A percentile compares a stretch with the other conserved stretches of the same genome.
phyloP scores from a whole-genome alignment of 352 stramenopile species.

The Pythium aristosporum region DNA sequence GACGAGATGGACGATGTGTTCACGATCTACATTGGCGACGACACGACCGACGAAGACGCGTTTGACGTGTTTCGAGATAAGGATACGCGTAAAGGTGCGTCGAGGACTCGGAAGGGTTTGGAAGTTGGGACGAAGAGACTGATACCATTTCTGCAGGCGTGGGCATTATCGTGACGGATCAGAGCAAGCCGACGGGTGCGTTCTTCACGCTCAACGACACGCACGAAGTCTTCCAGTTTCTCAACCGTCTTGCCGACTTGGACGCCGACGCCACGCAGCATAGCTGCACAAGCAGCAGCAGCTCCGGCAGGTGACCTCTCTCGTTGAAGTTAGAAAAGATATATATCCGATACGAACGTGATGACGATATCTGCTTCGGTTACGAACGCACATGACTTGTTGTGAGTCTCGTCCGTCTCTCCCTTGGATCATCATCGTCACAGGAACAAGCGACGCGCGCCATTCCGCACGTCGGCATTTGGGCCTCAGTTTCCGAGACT shows the following conservation, averaged over 20 bases:
- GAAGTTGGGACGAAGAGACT: neutral
- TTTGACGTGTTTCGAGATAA: constrained; percentile 67
- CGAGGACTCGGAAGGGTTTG: too few relatives aligned
- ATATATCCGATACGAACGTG: neutral
- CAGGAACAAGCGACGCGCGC: constrained; percentile 15
- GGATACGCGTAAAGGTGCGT: constrained; percentile 47
- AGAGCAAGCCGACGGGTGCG: constrained; percentile 62
- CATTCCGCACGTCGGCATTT: constrained; percentile 21
- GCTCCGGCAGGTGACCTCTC: constrained; percentile 13
- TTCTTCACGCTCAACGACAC: constrained; percentile 81
- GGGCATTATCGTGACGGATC: constrained; percentile 83
- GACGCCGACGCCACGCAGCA: constrained; percentile 23
- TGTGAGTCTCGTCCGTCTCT: neutral
- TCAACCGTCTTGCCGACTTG: constrained; percentile 62
- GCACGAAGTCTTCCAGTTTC: constrained; percentile 68
- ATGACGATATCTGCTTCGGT: neutral
- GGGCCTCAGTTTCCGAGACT: neutral
- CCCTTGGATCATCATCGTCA: constrained; percentile 18
- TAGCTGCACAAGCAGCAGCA: constrained; percentile 23
- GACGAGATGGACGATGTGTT: constrained; percentile 78
- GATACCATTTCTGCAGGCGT: constrained; percentile 34
- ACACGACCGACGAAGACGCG: constrained; percentile 89
- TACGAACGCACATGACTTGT: constrained; percentile 12
- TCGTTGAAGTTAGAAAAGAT: constrained; percentile 20
- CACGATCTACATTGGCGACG: constrained; percentile 92